A percentile compares a stretch with the other conserved stretches of the same genome.
phyloP scores from a whole-genome alignment of 345 rosid species.

The Lepidium didymum region DNA sequence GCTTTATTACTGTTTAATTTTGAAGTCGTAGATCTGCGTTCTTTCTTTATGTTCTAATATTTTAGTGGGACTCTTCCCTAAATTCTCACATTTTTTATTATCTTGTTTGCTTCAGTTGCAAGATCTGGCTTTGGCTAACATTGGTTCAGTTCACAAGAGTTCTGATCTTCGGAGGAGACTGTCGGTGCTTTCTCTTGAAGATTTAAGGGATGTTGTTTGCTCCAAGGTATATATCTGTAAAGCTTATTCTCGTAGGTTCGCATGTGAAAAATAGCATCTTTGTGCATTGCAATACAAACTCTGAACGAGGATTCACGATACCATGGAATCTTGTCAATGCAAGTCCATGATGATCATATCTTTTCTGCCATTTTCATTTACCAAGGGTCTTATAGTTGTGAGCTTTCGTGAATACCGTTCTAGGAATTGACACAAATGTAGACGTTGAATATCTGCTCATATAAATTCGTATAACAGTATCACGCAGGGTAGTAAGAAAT shows the following conservation, averaged over 20 bases:
- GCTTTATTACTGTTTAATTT: neutral
- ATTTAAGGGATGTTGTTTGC: slow-evolving; percentile 88
- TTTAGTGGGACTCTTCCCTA: neutral
- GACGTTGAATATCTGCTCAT: neutral
- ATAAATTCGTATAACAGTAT: neutral
- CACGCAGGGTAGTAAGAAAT: neutral
- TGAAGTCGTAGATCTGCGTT: neutral
- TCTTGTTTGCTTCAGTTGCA: slow-evolving; percentile 47
- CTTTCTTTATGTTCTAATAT: slow-evolving; percentile 9
- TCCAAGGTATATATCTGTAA: slow-evolving; percentile 54
- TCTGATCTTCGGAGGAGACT: slow-evolving; percentile 83
- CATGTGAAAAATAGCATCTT: neutral
- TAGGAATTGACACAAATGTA: neutral
- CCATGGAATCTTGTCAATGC: neutral
- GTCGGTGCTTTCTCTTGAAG: slow-evolving; percentile 68
- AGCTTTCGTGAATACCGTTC: neutral
- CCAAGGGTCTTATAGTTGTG: neutral
- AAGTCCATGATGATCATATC: neutral
- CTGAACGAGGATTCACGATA: neutral
- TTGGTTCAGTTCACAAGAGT: slow-evolving; percentile 81
- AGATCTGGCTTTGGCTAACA: slow-evolving; percentile 82
- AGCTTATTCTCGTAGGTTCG: neutral
- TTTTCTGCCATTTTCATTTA: neutral
- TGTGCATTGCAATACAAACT: neutral
- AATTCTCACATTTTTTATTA: neutral